Conservation (phyloP, 768 basidiomycete genomes). For the Exsudoporus frostii region DNA sequence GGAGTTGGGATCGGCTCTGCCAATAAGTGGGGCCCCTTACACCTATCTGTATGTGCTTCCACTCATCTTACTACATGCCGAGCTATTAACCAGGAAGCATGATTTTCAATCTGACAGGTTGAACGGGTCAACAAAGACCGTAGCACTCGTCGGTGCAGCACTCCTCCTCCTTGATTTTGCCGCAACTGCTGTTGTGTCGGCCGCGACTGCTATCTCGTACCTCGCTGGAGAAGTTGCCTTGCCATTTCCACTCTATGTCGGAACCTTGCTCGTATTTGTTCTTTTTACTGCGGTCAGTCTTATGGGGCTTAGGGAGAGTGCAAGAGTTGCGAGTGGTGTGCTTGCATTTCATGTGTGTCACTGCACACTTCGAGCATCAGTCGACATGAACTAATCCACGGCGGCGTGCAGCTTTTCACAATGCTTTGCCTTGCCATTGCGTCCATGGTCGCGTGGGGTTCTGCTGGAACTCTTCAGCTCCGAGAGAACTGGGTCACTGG, state of each 20-base stretch:
- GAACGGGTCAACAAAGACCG: slow-evolving; percentile 58
- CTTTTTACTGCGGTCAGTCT: slow-evolving; percentile 55
- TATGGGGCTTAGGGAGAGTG: slow-evolving; percentile 59
- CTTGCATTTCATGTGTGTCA: slow-evolving; percentile 55
- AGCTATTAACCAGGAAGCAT: neutral
- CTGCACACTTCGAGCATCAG: neutral
- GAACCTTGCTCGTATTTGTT: slow-evolving; percentile 51
- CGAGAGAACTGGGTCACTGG: slow-evolving; percentile 52
- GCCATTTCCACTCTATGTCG: slow-evolving; percentile 54
- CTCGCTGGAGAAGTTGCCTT: slow-evolving; percentile 59
- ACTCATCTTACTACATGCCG: neutral
- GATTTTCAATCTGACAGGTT: slow-evolving; percentile 37
- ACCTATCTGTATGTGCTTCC: slow-evolving; percentile 52
- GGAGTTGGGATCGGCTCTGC: slow-evolving; percentile 66
- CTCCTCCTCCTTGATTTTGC: slow-evolving; percentile 70
- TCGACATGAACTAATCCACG: neutral
- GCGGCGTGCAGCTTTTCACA: slow-evolving; percentile 42
- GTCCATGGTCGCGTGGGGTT: slow-evolving; percentile 49
- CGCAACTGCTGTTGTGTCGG: slow-evolving; percentile 67
- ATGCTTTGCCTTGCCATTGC: slow-evolving; percentile 55
- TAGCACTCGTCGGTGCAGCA: slow-evolving; percentile 63
- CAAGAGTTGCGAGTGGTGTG: slow-evolving; percentile 54
- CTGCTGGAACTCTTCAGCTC: slow-evolving; percentile 46
- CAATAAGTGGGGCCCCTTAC: slow-evolving; percentile 69
- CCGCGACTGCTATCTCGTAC: slow-evolving; percentile 68